A percentile compares a stretch with the other conserved stretches of the same genome.
Conservation (phyloP, 805 yeast genomes). For the Ogataea ramenticola region DNA sequence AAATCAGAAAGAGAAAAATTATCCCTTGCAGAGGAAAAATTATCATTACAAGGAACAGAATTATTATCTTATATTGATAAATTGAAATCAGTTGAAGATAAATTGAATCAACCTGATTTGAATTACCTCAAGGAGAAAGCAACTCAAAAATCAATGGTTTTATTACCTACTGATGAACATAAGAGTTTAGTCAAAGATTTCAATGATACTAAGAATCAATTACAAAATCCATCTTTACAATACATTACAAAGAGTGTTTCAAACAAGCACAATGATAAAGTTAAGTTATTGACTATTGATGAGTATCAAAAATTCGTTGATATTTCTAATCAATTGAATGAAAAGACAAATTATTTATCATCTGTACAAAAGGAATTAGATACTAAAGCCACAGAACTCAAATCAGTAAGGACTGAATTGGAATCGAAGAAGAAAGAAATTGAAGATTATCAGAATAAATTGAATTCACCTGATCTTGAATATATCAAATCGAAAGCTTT, state of each 20-base stretch:
- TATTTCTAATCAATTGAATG: constrained; percentile 6
- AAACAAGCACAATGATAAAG: constrained; percentile 24
- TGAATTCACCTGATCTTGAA: background rate
- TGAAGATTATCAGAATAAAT: background rate
- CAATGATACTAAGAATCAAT: background rate
- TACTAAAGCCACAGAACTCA: background rate
- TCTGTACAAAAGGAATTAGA: background rate
- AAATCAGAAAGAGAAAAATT: too few relatives aligned
- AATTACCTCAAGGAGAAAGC: constrained; percentile 1
- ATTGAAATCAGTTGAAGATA: background rate
- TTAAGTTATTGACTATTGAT: constrained; percentile 20
- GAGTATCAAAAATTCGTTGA: background rate
- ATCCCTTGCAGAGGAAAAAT: background rate
- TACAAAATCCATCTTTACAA: constrained; percentile 1
- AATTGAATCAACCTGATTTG: constrained; percentile 3
- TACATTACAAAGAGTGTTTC: constrained; percentile 6
- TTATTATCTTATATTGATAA: background rate
- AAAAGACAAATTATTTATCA: background rate
- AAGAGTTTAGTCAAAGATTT: background rate
- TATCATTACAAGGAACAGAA: background rate
- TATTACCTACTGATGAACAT: constrained; percentile 14
- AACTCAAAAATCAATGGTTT: background rate
- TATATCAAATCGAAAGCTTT: background rate
- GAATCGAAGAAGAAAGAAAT: background rate
- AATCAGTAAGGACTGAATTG: background rate